Percentiles rank a stretch among this genome's conserved stretches.
Conservation (phyloP, 768 basidiomycete species). For the Ramaria rubella region DNA sequence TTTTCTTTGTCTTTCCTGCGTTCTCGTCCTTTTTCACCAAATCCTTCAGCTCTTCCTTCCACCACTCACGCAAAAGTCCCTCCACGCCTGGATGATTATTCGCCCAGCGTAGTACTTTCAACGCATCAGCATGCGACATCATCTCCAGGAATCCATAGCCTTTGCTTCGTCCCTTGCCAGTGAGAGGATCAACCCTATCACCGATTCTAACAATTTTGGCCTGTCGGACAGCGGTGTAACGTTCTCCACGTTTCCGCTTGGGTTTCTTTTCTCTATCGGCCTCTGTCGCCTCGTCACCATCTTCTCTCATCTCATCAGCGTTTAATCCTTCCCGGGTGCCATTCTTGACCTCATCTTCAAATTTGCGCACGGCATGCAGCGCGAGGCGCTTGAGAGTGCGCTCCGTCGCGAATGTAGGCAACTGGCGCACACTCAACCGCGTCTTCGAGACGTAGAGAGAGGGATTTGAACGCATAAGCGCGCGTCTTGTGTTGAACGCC, state of each 20-base stretch:
- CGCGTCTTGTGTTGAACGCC: conserved; percentile 80
- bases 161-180: conserved; percentile 80
- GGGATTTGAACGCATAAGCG: conserved; percentile 84
- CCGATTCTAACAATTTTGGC: conserved; percentile 86
- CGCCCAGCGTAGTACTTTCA: conserved; percentile 87
- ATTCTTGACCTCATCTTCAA: conserved; percentile 69
- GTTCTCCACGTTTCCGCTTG: conserved; percentile 24
- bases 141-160: conserved; percentile 97
- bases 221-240: conserved; percentile 64
- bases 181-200: conserved; percentile 84
- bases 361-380: conserved; percentile 69
- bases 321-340: conserved; percentile 55
- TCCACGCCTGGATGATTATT: conserved; percentile 78
- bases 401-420: conserved; percentile 87
- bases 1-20: conserved; percentile 24
- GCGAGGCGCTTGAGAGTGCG: conserved; percentile 84
- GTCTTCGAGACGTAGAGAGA: conserved; percentile 92
- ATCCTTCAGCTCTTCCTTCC: conserved; percentile 68
- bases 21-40: conserved; percentile 39
- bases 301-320: conserved; percentile 56
- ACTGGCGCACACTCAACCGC: conserved; percentile 87
- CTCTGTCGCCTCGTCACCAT: conserved; percentile 21
- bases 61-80: conserved; percentile 70
- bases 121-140: conserved; percentile 78
- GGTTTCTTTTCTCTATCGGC: conserved; percentile 29